These are phyloP conservation scores for Citrullus amarus DNA, from an alignment of 306 rosid genomes.

Conservation along the genomic window DNA sequence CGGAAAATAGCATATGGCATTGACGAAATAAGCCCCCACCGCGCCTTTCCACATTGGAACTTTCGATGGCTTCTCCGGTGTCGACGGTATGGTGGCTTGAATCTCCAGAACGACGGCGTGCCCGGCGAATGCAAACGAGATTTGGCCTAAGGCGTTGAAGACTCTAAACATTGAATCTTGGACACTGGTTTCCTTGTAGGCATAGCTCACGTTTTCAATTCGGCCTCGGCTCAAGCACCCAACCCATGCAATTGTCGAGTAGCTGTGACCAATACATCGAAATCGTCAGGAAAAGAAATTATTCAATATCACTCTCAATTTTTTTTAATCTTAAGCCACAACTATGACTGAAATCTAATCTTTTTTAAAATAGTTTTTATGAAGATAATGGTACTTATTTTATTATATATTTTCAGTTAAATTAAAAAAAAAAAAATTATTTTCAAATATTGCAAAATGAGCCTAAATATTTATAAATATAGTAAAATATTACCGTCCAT, in stretches of 20 bases:
- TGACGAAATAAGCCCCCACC: slow-evolving; percentile 62
- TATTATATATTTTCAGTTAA: no score
- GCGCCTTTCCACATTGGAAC: slow-evolving; percentile 89
- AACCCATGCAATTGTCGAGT: slow-evolving; percentile 89
- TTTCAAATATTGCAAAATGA: no score
- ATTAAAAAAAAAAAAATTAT: no score
- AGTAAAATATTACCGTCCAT: no score
- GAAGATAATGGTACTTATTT: not conserved
- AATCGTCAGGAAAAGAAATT: not conserved
- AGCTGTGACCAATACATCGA: slow-evolving; percentile 29
- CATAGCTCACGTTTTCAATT: slow-evolving; percentile 63
- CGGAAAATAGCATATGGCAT: slow-evolving; percentile 84
- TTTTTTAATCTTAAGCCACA: no score
- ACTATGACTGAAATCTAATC: no score
- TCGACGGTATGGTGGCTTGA: slow-evolving; percentile 92
- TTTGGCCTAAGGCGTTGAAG: slow-evolving; percentile 78
- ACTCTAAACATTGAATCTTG: slow-evolving; percentile 49
- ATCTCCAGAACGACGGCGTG: slow-evolving; percentile 89
- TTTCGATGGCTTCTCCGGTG: slow-evolving; percentile 71
- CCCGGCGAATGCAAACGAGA: slow-evolving; percentile 89
- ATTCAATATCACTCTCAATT: no score
- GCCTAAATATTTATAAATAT: no score
- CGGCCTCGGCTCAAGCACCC: slow-evolving; percentile 53
- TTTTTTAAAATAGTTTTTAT: not conserved
- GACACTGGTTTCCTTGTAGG: slow-evolving; percentile 45